A percentile compares a stretch with the other conserved stretches of the same genome.
phyloP scores from a whole-genome alignment of 2,329 filamentous ascomycete species.

The Pseudogymnoascus sp. region DNA sequence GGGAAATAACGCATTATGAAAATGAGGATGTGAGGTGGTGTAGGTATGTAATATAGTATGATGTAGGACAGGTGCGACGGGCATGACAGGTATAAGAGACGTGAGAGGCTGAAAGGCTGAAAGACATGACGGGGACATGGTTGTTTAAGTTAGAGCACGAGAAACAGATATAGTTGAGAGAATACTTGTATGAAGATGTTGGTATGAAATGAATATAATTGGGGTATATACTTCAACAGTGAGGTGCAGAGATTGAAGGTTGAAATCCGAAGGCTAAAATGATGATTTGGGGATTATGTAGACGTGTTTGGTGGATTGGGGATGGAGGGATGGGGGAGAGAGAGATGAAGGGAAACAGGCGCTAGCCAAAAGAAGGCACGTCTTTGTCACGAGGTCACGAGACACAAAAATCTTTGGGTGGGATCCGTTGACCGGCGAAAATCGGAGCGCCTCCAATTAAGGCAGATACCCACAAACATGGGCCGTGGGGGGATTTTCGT shows the following conservation, averaged over 20 bases:
- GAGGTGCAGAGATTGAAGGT: too few species aligned
- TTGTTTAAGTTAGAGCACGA: not conserved
- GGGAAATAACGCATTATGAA: not conserved
- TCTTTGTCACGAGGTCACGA: not conserved
- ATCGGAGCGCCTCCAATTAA: not conserved
- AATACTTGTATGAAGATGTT: not conserved
- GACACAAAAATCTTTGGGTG: not conserved
- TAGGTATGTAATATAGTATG: not conserved
- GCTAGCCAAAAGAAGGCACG: not conserved
- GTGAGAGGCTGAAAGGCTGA: not conserved
- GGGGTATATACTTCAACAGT: not conserved
- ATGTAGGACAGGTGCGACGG: not conserved
- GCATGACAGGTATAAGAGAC: not conserved
- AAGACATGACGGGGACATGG: not conserved
- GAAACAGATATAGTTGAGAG: not conserved
- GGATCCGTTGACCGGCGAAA: not conserved
- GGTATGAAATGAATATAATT: not conserved
- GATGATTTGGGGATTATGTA: too few species aligned
- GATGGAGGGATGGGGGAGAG: not conserved
- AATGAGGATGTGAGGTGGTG: not conserved
- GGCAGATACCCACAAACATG: not conserved
- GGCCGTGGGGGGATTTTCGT: not conserved
- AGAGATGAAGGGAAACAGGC: too few species aligned
- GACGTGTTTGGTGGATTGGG: not conserved
- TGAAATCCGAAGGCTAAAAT: too few species aligned